Evolutionary conservation across 176 grass and related monocot genomes (phyloP).

Genomic region (Pontederia crassipes): DNA sequence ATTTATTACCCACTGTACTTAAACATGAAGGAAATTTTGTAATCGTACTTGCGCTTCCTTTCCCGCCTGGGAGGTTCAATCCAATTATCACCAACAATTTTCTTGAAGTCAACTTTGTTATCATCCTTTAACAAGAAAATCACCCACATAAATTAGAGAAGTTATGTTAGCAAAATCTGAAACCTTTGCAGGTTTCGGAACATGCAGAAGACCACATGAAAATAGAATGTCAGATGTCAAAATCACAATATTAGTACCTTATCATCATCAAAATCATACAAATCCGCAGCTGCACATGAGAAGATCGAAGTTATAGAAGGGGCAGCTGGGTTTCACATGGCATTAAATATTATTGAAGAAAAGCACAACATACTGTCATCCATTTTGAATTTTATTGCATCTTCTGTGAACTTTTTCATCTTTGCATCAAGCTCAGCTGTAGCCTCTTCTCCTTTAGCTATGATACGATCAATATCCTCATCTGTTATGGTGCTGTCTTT

Average conservation of each 20-base stretch:
- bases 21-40: neutral
- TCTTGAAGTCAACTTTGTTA: slow-evolving; percentile 30
- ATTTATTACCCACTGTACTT: no score
- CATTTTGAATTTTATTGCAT: slow-evolving; percentile 99
- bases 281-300: slow-evolving; percentile 71
- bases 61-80: slow-evolving; percentile 89
- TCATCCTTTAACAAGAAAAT: slow-evolving; percentile 32
- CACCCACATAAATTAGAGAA: slow-evolving; percentile 11
- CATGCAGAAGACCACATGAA: neutral
- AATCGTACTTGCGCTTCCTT: slow-evolving; percentile 75
- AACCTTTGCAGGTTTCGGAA: neutral
- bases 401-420: slow-evolving; percentile 99
- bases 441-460: slow-evolving; percentile 97
- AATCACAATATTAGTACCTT: slow-evolving; percentile 46
- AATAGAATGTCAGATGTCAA: neutral
- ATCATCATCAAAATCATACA: slow-evolving; percentile 98
- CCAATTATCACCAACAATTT: slow-evolving; percentile 54
- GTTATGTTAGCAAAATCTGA: neutral
- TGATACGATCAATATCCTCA: slow-evolving; percentile 95
- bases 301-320: neutral
- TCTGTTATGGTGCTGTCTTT: slow-evolving; percentile 98
- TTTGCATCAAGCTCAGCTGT: slow-evolving; percentile 95
- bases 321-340: neutral
- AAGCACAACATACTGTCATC: slow-evolving; percentile 65
- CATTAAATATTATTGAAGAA: neutral